Conservation (phyloP, 768 basidiomycete genomes). For the Kwoniella dejecticola region DNA sequence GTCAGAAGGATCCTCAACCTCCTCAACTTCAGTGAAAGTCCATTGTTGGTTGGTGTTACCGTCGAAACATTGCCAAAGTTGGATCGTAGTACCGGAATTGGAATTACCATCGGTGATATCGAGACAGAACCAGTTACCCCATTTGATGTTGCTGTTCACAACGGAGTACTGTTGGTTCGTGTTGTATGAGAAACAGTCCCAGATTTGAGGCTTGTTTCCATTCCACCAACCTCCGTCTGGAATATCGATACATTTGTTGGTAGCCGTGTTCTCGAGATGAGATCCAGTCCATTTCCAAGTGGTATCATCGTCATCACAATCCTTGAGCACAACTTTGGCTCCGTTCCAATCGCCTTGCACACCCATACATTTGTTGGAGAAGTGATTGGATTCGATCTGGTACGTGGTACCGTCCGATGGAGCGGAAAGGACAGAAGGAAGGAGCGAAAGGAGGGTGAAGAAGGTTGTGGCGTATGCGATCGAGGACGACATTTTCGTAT, state of each 20-base stretch:
- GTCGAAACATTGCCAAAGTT: constrained; percentile 40
- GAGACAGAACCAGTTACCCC: constrained; percentile 39
- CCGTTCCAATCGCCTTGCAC: constrained; percentile 31
- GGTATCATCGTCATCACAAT: constrained; percentile 40
- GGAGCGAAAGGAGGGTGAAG: constrained; percentile 23
- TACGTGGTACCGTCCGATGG: constrained; percentile 30
- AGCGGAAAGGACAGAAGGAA: constrained; percentile 24
- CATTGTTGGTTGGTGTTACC: constrained; percentile 45
- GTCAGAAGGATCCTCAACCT: constrained; percentile 37
- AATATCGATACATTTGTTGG: constrained; percentile 41
- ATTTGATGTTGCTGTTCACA: constrained; percentile 31
- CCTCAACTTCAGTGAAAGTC: constrained; percentile 43
- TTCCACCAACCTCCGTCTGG: constrained; percentile 37
- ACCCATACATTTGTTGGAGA: constrained; percentile 42
- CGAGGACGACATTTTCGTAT: constrained; percentile 26
- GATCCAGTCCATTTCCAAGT: constrained; percentile 37
- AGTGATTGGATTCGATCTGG: constrained; percentile 37
- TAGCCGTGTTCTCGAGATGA: constrained; percentile 32
- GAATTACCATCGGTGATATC: constrained; percentile 45
- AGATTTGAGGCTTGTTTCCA: constrained; percentile 44
- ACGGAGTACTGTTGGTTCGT: constrained; percentile 39
- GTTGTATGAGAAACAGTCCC: constrained; percentile 42
- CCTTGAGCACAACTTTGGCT: constrained; percentile 29
- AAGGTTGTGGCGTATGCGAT: constrained; percentile 23
- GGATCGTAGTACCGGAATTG: constrained; percentile 31